A percentile compares a stretch with the other conserved stretches of the same genome.
phyloP scores from a whole-genome alignment of 257 asterid species.

The Gardenia jasminoides region DNA sequence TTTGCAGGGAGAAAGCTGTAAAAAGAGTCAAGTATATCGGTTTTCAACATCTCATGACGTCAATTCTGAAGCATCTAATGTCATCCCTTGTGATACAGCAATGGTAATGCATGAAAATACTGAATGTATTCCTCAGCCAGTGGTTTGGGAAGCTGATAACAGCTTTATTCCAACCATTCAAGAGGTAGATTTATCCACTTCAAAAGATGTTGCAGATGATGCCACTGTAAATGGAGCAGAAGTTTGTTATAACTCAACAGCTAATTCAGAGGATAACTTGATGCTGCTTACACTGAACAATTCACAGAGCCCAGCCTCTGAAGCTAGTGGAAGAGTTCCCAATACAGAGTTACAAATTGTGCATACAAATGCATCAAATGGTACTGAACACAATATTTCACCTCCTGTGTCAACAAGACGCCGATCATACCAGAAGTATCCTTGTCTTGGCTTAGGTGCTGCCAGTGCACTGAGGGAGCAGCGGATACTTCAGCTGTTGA shows the following conservation, averaged over 20 bases:
- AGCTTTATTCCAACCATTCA: conserved; percentile 37
- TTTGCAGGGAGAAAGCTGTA: conserved; percentile 55
- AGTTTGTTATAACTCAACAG: conserved; percentile 33
- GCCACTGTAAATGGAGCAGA: conserved; percentile 34
- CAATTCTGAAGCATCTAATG: conserved; percentile 42
- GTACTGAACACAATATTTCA: conserved; percentile 30
- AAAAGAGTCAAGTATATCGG: conserved; percentile 63
- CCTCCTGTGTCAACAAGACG: conserved; percentile 45
- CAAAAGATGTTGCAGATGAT: conserved; percentile 29
- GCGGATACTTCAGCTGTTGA: conserved; percentile 71
- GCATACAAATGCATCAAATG: conserved; percentile 27
- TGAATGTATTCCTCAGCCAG: conserved; percentile 34
- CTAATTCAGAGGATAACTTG: conserved; percentile 34
- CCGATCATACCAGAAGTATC: conserved; percentile 47
- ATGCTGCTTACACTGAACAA: conserved; percentile 37
- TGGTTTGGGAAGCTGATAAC: conserved; percentile 29
- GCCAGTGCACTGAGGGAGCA: conserved; percentile 71
- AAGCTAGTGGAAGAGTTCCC: conserved; percentile 33
- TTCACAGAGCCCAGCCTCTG: conserved; percentile 34
- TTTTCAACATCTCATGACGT: conserved; percentile 73
- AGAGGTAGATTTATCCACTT: conserved; percentile 39
- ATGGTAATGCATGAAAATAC: conserved; percentile 25
- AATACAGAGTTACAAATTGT: conserved; percentile 35
- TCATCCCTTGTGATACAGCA: conserved; percentile 30
- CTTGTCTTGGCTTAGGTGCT: conserved; percentile 54